Conservation (phyloP, 768 basidiomycete genomes). For the Tephrocybe rancida region DNA sequence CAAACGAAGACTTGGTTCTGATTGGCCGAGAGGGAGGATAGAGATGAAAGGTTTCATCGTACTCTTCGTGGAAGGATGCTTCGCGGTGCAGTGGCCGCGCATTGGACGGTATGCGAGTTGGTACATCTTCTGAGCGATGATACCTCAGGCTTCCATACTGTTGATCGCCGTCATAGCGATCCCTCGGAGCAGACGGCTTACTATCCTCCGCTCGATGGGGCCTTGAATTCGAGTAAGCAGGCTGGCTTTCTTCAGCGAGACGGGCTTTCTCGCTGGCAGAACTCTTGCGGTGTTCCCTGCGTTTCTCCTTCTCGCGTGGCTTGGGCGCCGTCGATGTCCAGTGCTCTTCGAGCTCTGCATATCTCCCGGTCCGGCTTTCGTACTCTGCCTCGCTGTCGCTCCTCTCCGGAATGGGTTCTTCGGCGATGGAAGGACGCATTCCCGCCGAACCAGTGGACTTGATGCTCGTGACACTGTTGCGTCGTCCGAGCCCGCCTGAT, state of each 20-base stretch:
- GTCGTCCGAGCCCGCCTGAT: slow-evolving; percentile 39
- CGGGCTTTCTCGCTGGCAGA: slow-evolving; percentile 19
- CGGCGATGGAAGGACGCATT: slow-evolving; percentile 41
- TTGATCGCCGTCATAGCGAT: slow-evolving; percentile 15
- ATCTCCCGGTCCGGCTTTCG: slow-evolving; percentile 2
- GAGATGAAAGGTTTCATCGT: slow-evolving; percentile 10
- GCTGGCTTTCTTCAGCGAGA: slow-evolving; percentile 11
- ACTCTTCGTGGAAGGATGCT: slow-evolving; percentile 21
- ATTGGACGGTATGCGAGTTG: slow-evolving; percentile 1
- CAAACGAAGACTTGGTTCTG: slow-evolving; percentile 28
- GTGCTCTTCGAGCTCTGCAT: slow-evolving; percentile 8
- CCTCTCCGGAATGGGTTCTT: slow-evolving; percentile 41
- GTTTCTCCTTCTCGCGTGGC: slow-evolving; percentile 19
- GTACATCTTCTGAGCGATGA: slow-evolving; percentile 13
- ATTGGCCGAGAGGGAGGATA: slow-evolving; percentile 20
- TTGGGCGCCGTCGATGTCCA: slow-evolving; percentile 12
- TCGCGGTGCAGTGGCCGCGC: slow-evolving; percentile 15
- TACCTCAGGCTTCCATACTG: slow-evolving; percentile 6
- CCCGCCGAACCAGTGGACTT: slow-evolving; percentile 44
- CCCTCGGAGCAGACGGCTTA: slow-evolving; percentile 5
- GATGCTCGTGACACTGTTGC: slow-evolving; percentile 52
- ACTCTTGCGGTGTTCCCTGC: slow-evolving; percentile 22
- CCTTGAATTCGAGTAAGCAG: slow-evolving; percentile 9
- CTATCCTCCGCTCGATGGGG: slow-evolving; percentile 11
- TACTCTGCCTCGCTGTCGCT: slow-evolving; percentile 24